Conservation (phyloP, 331 rosid species). For the Malus hybrid region DNA sequence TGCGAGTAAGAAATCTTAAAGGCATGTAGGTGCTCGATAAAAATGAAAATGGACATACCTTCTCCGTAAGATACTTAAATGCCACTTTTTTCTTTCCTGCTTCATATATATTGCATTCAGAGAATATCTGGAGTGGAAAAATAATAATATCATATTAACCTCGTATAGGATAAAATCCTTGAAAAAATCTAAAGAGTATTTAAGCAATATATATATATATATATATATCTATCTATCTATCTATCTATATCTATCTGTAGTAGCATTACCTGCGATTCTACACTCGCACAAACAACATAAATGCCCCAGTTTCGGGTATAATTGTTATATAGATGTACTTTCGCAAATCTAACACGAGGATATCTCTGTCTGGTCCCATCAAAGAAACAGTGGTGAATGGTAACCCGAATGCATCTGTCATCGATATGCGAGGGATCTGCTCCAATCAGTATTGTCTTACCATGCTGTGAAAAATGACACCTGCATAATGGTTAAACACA, state of each 20-base stretch:
- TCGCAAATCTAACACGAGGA: conserved; percentile 83
- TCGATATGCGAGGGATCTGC: conserved; percentile 66
- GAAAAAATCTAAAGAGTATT: neutral
- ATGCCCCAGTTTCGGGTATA: conserved; percentile 95
- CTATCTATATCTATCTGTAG: neutral
- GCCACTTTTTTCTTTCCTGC: conserved; percentile 91
- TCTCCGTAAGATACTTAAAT: conserved; percentile 72
- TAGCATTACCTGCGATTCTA: conserved; percentile 67
- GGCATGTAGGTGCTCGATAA: neutral
- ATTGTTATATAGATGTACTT: conserved; percentile 85
- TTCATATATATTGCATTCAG: conserved; percentile 87
- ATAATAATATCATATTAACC: neutral
- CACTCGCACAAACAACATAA: conserved; percentile 96
- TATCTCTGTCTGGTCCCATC: conserved; percentile 89
- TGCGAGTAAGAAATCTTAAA: neutral
- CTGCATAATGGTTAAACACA: conserved; percentile 32
- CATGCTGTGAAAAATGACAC: conserved; percentile 81
- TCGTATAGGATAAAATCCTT: neutral
- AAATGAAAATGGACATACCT: conserved; percentile 42
- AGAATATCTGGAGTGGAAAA: conserved; percentile 52
- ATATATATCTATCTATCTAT: no score
- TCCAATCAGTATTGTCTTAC: conserved; percentile 89
- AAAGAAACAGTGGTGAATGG: conserved; percentile 94
- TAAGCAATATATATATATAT: neutral
- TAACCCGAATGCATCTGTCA: conserved; percentile 78